Evolutionary conservation across 2,329 filamentous ascomycete species (phyloP), one percentile per base, ranked within the genome.

Genomic region (Penicillium aurantiogriseum): DNA sequence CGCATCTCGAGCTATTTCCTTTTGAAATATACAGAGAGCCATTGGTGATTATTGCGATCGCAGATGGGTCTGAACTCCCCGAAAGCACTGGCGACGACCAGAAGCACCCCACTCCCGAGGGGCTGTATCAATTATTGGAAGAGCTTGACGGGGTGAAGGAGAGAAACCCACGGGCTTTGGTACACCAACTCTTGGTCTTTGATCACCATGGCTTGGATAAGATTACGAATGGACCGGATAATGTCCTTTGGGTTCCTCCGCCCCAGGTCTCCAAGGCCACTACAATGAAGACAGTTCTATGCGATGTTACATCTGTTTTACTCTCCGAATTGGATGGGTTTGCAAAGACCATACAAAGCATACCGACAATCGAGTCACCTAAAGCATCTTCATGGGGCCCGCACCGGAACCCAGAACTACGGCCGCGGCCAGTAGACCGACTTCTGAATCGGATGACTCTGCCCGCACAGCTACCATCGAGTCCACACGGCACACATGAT

Each of bases 21-120:
- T 97, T 97, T 79, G 94, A 99, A 73, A 80, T 93, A 43, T 96
- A 91, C 73, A 85, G 92, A 66, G 91, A 96, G 72, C 89, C 91
- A 9, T 81, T 97, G 53, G 85, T 89, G 51, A 82, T 97, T 27
- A 84, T 99, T 61, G 93, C 91, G 3, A 81, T 97, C 57, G 90
- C 91, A 17, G 93, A 97, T 75, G 91, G 90, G 47, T 76, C 79
- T 40, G 91, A 95, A 73, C 80, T 90, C 27, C 76, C 77, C 5
- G 74, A 77, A 35, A 56, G 47, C 33, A 48, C 60, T 8, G 59
- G 54, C 17, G 52, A 56, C 15, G 64, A 56, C 7, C 67, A 67
- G 55, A 74, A 67, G 52, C 65, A 71, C 67, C 77, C 77, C 54
- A 72, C 58, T 21, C 72, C 70, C 7, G 70, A 75, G 33, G 72